These are phyloP conservation scores for Poa pratensis DNA, from an alignment of 176 grass and related monocot genomes.

Conservation along the genomic window DNA sequence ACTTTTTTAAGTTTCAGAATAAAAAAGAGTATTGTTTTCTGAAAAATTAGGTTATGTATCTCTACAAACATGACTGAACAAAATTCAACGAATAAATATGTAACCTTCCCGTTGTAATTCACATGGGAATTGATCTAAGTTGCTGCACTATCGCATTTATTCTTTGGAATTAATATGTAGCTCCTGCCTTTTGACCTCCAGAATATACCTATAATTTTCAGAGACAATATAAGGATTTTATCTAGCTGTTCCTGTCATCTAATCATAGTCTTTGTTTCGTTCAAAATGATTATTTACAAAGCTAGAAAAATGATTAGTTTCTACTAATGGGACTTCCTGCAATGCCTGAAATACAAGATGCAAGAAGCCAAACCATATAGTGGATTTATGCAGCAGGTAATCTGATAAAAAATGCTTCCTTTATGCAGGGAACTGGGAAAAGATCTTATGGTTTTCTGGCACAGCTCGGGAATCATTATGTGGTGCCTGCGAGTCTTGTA, in stretches of 20 bases:
- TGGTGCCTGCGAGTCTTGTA: slow-evolving; percentile 95
- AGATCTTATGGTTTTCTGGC: slow-evolving; percentile 87
- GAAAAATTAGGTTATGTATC: no score
- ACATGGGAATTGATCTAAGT: no score
- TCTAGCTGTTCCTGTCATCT: background rate
- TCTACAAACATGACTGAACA: no score
- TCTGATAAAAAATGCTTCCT: slow-evolving; percentile 36
- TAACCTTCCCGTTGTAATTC: no score
- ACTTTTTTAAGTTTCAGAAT: background rate
- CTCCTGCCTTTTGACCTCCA: background rate
- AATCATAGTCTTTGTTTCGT: background rate
- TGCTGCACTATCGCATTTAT: no score
- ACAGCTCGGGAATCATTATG: slow-evolving; percentile 54
- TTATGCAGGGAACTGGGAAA: slow-evolving; percentile 73
- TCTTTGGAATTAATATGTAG: no score
- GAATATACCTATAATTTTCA: background rate
- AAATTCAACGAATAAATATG: no score
- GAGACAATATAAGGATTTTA: background rate
- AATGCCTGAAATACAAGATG: no score
- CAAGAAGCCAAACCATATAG: no score
- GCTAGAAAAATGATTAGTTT: background rate
- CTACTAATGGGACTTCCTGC: no score
- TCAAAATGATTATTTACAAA: background rate
- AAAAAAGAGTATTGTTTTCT: no score
- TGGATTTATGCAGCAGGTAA: no score